These are phyloP conservation scores for Micromonas commoda DNA, from an alignment of 139 green algal genomes.

Conservation along the genomic window DNA sequence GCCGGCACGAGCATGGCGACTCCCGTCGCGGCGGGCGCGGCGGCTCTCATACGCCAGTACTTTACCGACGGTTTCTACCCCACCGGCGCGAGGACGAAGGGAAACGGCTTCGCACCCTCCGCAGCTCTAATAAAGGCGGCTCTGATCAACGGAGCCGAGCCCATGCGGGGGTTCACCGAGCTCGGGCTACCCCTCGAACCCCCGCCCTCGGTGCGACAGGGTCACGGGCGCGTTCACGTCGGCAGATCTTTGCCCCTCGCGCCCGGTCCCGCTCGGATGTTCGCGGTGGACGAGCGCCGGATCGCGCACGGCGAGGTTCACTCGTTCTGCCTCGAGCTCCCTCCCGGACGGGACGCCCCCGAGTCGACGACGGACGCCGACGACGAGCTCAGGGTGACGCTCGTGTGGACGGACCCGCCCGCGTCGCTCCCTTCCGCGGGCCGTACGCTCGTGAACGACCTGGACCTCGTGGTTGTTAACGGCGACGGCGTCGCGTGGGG, in stretches of 20 bases:
- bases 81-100: neutral
- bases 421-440: neutral
- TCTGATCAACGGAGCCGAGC: conserved; percentile 50
- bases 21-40: conserved; percentile 53
- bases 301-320: neutral
- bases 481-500: neutral
- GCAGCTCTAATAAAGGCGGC: conserved; percentile 73
- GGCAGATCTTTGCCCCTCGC: conserved; percentile 45
- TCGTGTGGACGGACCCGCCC: conserved; percentile 28
- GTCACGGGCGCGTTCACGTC: conserved; percentile 65
- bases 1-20: conserved; percentile 90
- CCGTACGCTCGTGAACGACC: conserved; percentile 30
- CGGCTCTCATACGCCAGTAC: conserved; percentile 46
- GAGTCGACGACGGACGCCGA: neutral
- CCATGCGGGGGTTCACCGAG: conserved; percentile 36
- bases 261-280: conserved; percentile 3
- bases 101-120: conserved; percentile 31
- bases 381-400: conserved; percentile 13
- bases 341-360: neutral
- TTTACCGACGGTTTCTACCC: conserved; percentile 48
- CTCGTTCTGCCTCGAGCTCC: neutral
- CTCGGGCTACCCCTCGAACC: conserved; percentile 57
- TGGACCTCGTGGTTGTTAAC: conserved; percentile 20
- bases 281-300: conserved; percentile 6
- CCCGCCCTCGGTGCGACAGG: conserved; percentile 58